Conservation (phyloP, 2,329 filamentous ascomycete genomes). For the Spiromastix sp. region DNA sequence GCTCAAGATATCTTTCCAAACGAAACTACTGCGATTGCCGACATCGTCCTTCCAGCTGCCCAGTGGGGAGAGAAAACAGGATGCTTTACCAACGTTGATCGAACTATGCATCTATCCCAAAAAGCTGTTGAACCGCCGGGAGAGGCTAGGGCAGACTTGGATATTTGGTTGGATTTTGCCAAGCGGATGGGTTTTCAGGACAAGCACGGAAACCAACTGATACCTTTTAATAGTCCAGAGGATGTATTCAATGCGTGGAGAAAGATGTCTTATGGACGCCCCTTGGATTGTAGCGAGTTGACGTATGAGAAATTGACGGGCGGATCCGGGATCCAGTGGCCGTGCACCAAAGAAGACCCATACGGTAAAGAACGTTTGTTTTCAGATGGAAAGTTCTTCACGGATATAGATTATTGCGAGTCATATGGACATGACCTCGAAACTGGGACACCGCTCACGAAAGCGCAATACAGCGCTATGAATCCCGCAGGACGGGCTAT, state of each 20-base stretch:
- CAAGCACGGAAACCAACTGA: conserved; percentile 22
- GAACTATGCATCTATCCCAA: conserved; percentile 27
- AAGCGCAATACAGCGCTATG: conserved; percentile 19
- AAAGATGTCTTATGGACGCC: conserved; percentile 22
- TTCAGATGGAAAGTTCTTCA: conserved; percentile 25
- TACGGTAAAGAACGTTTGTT: conserved; percentile 26
- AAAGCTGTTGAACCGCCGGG: conserved; percentile 30
- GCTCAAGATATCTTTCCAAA: conserved; percentile 29
- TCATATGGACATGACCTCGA: conserved; percentile 29
- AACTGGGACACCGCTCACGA: conserved; percentile 24
- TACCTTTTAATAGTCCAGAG: conserved; percentile 21
- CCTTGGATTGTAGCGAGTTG: conserved; percentile 26
- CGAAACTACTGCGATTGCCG: conserved; percentile 27
- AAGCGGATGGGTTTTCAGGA: conserved; percentile 26
- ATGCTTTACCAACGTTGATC: conserved; percentile 30
- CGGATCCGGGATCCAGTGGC: conserved; percentile 30
- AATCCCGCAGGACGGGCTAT: conserved; percentile 27
- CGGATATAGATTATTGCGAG: conserved; percentile 27
- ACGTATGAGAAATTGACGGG: conserved; percentile 26
- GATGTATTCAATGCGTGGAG: conserved; percentile 30
- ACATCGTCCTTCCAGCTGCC: conserved; percentile 28
- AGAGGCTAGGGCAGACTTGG: conserved; percentile 25
- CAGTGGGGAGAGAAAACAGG: conserved; percentile 32
- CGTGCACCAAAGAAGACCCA: conserved; percentile 24
- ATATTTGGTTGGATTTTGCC: conserved; percentile 27